Conservation (phyloP, 2,329 filamentous ascomycete species). For the Podosphaera aphanis region DNA sequence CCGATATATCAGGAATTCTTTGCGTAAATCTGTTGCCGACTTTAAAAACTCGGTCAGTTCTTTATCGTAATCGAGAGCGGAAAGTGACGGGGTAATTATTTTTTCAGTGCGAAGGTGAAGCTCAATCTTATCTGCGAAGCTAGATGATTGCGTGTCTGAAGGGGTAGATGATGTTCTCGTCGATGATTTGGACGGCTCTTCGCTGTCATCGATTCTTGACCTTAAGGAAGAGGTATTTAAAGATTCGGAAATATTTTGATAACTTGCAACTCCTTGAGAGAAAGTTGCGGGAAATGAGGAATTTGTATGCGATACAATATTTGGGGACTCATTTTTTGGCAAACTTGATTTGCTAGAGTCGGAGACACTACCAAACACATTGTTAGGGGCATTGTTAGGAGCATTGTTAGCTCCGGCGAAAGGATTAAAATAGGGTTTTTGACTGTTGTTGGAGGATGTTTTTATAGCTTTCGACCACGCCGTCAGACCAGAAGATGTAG, state of each 20-base stretch:
- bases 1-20: constrained; percentile 29
- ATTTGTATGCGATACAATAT: no score
- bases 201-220: no score
- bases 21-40: not conserved
- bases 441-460: not conserved
- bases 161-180: constrained; percentile 4
- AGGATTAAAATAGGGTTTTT: not conserved
- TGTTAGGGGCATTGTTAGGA: not conserved
- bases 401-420: constrained; percentile 3
- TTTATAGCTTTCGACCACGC: not conserved
- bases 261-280: not conserved
- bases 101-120: constrained; percentile 29
- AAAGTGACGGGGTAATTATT: constrained; percentile 6
- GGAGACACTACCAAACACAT: not conserved
- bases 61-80: constrained; percentile 1
- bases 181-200: no score
- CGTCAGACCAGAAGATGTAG: not conserved
- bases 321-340: not conserved
- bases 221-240: no score
- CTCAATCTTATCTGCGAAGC: no score
- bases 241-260: not conserved
- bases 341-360: not conserved
- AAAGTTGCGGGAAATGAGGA: no score
- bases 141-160: no score
- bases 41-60: not conserved